phyloP scores from a whole-genome alignment of 305 asterid species.

The Solanum aculeatissimum region DNA sequence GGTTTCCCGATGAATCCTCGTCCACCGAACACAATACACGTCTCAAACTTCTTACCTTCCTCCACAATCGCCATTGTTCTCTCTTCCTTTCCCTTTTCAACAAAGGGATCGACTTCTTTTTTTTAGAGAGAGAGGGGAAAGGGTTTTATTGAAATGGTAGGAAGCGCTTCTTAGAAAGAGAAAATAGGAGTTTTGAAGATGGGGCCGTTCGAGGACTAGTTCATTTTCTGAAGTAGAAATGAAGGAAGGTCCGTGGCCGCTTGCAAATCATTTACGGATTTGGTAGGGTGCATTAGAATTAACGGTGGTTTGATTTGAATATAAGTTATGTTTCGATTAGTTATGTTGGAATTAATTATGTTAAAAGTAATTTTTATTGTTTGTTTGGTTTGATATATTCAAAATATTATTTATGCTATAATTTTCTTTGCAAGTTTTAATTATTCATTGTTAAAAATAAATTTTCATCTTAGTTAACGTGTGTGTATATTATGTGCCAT shows the following conservation, averaged over 20 bases:
- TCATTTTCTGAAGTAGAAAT: not conserved
- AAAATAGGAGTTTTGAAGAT: not conserved
- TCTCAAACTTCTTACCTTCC: slow-evolving; percentile 18
- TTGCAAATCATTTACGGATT: too few species aligned
- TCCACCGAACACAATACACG: slow-evolving; percentile 79
- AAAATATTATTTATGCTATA: too few species aligned
- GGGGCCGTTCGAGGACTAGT: not conserved
- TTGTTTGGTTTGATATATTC: too few species aligned
- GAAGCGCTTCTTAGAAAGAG: not conserved
- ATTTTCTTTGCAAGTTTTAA: too few species aligned
- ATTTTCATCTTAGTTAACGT: too few species aligned
- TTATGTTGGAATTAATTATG: too few species aligned
- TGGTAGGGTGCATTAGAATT: too few species aligned
- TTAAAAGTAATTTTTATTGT: too few species aligned
- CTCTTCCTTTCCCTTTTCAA: not conserved
- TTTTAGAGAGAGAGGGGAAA: not conserved
- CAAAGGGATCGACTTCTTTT: not conserved
- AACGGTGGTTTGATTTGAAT: too few species aligned
- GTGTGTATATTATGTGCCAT: too few species aligned
- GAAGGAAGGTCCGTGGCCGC: not conserved
- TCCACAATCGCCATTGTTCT: slow-evolving; percentile 31
- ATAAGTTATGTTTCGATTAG: too few species aligned
- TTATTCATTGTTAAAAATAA: too few species aligned
- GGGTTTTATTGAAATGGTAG: not conserved
- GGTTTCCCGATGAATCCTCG: slow-evolving; percentile 58